Percentiles rank a stretch among this genome's conserved stretches.
Conservation (phyloP, 139 green algal species). For the Chlamydomonas sp. region DNA sequence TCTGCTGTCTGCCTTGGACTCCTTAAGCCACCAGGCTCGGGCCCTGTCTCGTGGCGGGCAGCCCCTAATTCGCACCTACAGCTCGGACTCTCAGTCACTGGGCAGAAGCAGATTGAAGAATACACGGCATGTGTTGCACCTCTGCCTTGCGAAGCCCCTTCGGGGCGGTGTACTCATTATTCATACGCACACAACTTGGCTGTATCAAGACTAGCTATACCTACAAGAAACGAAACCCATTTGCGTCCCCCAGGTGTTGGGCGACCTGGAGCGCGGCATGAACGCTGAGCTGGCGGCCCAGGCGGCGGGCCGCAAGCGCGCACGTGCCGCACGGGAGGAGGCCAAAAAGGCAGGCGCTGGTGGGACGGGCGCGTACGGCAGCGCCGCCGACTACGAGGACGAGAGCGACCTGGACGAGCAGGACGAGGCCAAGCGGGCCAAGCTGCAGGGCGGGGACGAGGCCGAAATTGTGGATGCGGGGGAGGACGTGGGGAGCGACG, state of each 20-base stretch:
- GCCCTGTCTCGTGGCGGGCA: too few relatives aligned
- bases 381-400: slow-evolving; percentile 4
- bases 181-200: too few relatives aligned
- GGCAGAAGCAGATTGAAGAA: too few relatives aligned
- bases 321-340: slow-evolving; percentile 27
- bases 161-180: too few relatives aligned
- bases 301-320: slow-evolving; percentile 16
- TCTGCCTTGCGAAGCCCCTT: too few relatives aligned
- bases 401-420: slow-evolving; percentile 5
- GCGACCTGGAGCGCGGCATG: slow-evolving; percentile 10
- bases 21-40: too few relatives aligned
- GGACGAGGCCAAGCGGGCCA: slow-evolving; percentile 19
- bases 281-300: not conserved
- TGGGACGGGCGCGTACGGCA: slow-evolving; percentile 22
- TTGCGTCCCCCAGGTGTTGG: not conserved
- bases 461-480: slow-evolving; percentile 44
- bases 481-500: slow-evolving; percentile 5
- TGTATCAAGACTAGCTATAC: too few relatives aligned
- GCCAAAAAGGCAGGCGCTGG: slow-evolving; percentile 34
- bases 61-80: too few relatives aligned
- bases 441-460: slow-evolving; percentile 3
- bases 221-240: too few relatives aligned
- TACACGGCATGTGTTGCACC: too few relatives aligned
- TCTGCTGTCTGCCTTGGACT: too few relatives aligned
- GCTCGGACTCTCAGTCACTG: too few relatives aligned